Evolutionary conservation across 768 basidiomycete species (phyloP), one percentile per base, ranked within the genome.

Genomic region (Psilocybe azurescens): DNA sequence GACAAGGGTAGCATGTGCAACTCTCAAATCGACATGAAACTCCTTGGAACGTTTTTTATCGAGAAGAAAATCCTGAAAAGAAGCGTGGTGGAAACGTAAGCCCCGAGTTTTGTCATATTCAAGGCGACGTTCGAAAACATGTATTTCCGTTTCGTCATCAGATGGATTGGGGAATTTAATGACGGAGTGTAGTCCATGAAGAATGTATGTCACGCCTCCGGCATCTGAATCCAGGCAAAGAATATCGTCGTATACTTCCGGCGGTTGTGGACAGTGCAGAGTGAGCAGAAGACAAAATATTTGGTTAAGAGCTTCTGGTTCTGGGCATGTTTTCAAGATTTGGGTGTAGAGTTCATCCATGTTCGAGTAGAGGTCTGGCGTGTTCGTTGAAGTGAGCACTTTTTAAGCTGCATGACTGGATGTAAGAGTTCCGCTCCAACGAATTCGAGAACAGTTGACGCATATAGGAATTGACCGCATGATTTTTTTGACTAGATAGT

Each of bases 391-490:
- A 11, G 33, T 46, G n/a, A 60, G 41, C 1, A 65, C 56, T 10
- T 57, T 3, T 62, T 41, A 11, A 67, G 63, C 39, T 64, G 66
- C 24, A 54, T 56, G 14, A 33, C 44, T 3, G 63, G 66, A 28
- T 59, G n/a, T 3, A 39, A 30, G 10, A 48, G 20, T n/a, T 64
- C 67, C 1, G 62, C 52, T 2, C 56, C 66, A 18, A 64, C 58
- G 32, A 65, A 68, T 11, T 62, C 65, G 30, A 69, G 53, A 4
- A 69, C 63, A 14, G 61, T 66, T 16, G 63, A 39, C 0, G 67
- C 62, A 49, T 65, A 68, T n/a, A 65, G 29, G 44, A 65, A 68
- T 32, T 68, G 67, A 1, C 67, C 67, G 7, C 60, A 64, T 1
- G 67, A 56, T n/a, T 32, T 62, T 64, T 14, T 54, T n/a, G 8